Base-by-base conservation (phyloP, 2,329 filamentous ascomycete species). In the Tolypocladium guangdongense region DNA sequence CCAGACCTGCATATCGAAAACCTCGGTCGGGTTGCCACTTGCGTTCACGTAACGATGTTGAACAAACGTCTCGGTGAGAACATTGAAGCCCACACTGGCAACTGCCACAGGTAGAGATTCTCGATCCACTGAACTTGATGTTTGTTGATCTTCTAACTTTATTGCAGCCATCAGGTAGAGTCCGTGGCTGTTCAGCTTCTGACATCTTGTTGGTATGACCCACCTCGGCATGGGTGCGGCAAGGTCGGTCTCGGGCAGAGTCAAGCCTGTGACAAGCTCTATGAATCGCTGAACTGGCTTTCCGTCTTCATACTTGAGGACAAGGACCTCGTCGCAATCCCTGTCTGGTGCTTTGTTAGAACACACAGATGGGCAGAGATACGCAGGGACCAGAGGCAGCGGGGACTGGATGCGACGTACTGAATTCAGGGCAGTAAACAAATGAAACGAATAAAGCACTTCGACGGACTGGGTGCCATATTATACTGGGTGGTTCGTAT, bases 11-110 rank as follows among this genome's bases (percentile, higher is more conserved):
- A 8, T 11, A 10, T 33, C 8, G 32, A 33, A 33, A 33, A 11
- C 2, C 35, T 36, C 35, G 14, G 35, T 18, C 2, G 14, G 35
- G 16, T 6, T 18, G 48, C 48, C 36, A 16, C 10, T 20, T 12
- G n/a, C 10, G 11, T 38, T 1, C 18, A 18, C 1, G 30, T 33
- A 43, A 7, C 12, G 38, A 3, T 30, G 30, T 10, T 32, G 20
- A 22, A 20, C 12, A 27, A 51, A 51, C 5, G 27, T 45, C 20
- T 45, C 49, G 2, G 49, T 51, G 10, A 51, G 11, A 18, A 45
- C 38, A 11, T 51, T 56, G 24, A 5, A 59, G 14, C 8, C 53
- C 43, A 41, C 16, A 6, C 14, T 33, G 18, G 5, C 7, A 7
- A 20, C 16, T 18, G n/a, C 37, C 37, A n/a, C 10, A 10, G 7